phyloP scores from a whole-genome alignment of 176 grass and related monocot species.

The Aegilops umbellulata region DNA sequence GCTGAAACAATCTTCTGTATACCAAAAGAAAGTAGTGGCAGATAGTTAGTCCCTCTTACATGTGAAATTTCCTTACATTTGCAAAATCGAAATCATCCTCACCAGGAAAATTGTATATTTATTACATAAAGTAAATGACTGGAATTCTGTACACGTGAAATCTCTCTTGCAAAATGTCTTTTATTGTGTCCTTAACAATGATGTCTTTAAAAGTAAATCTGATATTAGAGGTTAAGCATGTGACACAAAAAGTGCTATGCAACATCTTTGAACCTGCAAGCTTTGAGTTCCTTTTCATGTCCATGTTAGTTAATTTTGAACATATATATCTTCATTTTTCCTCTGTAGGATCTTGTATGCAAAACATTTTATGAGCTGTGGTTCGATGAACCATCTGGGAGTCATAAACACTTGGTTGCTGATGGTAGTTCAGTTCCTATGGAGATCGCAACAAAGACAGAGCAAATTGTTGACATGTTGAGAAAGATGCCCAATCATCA shows the following conservation, averaged over 20 bases:
- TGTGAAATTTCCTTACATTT: background rate
- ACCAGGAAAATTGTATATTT: background rate
- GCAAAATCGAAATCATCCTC: conserved; percentile 2
- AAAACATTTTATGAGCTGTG: conserved; percentile 99
- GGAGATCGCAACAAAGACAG: conserved; percentile 93
- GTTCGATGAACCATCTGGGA: conserved; percentile 95
- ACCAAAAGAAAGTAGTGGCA: background rate
- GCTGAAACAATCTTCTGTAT: background rate
- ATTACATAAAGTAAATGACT: conserved; percentile 2
- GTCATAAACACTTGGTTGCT: conserved; percentile 87
- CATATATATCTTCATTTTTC: conserved; percentile 1
- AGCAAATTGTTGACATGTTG: conserved; percentile 99
- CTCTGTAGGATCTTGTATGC: conserved; percentile 86
- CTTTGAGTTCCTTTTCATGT: conserved; percentile 6
- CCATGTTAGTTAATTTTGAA: conserved; percentile 26
- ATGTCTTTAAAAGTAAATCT: conserved; percentile 4
- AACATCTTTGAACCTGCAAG: conserved; percentile 29
- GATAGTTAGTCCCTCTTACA: conserved; percentile 26
- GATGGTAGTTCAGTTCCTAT: conserved; percentile 97
- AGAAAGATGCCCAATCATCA: conserved; percentile 94
- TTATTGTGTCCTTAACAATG: background rate
- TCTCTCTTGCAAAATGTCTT: background rate
- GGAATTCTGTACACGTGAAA: background rate
- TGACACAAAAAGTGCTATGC: conserved; percentile 11
- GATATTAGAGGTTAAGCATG: background rate